Evolutionary conservation across 2,329 filamentous ascomycete species (phyloP), one percentile per base, ranked within the genome.

Genomic region (Verticillium zaregamsianum): DNA sequence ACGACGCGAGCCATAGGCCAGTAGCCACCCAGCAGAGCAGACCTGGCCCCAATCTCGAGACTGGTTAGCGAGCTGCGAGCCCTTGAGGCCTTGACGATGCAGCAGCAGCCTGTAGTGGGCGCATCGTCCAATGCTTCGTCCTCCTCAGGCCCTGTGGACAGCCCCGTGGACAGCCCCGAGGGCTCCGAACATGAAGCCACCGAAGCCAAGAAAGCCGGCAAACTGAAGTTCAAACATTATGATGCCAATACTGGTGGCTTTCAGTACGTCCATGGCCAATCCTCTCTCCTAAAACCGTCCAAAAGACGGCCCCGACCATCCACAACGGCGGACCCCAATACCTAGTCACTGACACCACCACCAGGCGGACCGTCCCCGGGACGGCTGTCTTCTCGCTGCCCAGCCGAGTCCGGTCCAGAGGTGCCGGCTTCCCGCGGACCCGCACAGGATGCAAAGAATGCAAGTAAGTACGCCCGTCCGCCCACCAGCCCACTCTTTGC

Each of bases 361-460:
- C 45, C 20, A 52, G 45, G 11, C 45, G 23, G 23, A 20, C 9
- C n/a, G 45, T 52, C 45, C 45, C 45, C 45, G 45, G 45, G n/a
- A 52, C 20, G 45, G n/a, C 45, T 20, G 62, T 62, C 35, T 64
- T 64, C 33, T 58, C 60, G 20, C 39, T 64, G 15, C 9, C 33
- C 3, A 62, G 59, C 31, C 62, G 62, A 14, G 39, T 52, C 31
- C 56, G 57, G 17, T 55, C 54, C 17, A 64, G 33, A 33, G 57
- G 62, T 14, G 55, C 55, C 20, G 62, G 62, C 28, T 60, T 61
- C 17, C 62, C 62, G 0, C 62, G 62, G 32, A 58, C 25, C 55
- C 60, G 62, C 17, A 64, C 31, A 12, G 62, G 62, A 14, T 64
- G 62, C 20, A 59, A 58, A 54, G 62, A 63, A 59, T 63, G 62